A percentile compares a stretch with the other conserved stretches of the same genome.
Evolutionary conservation across 768 basidiomycete species (phyloP).

Genomic region (Xerocomus spinulosus): DNA sequence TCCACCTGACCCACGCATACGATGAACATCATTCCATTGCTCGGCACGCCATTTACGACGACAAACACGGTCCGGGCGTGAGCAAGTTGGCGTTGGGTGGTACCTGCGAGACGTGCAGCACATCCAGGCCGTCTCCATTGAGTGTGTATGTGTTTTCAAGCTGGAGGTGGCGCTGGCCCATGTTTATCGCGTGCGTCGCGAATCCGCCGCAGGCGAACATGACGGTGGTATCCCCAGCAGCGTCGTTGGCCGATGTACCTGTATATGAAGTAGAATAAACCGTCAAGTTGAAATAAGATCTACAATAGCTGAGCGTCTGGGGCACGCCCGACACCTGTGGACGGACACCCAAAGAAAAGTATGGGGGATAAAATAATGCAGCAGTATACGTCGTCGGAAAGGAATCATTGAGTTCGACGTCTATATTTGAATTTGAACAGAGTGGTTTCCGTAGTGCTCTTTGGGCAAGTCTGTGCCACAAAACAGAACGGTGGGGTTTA

Average conservation of each 20-base stretch:
- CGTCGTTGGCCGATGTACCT: conserved; percentile 60
- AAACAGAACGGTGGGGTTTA: conserved; percentile 84
- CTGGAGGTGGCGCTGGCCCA: conserved; percentile 78
- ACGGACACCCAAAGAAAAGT: conserved; percentile 66
- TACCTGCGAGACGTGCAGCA: conserved; percentile 74
- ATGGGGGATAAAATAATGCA: conserved; percentile 89
- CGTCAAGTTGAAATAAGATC: conserved; percentile 69
- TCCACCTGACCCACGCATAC: conserved; percentile 80
- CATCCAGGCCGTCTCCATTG: conserved; percentile 69
- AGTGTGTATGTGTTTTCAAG: conserved; percentile 85
- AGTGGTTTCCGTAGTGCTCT: conserved; percentile 71
- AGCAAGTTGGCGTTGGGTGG: conserved; percentile 84
- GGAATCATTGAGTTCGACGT: conserved; percentile 57
- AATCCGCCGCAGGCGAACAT: conserved; percentile 79
- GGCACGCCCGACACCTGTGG: conserved; percentile 72
- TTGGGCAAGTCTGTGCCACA: conserved; percentile 82
- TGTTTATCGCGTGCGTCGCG: conserved; percentile 85
- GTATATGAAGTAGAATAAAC: conserved; percentile 55
- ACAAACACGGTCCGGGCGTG: conserved; percentile 90
- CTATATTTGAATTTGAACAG: conserved; percentile 91
- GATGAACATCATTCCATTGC: conserved; percentile 69
- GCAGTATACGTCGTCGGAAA: conserved; percentile 79
- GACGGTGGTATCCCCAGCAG: conserved; percentile 71
- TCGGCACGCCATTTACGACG: conserved; percentile 79
- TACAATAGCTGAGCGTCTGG: conserved; percentile 77